Percentiles rank a stretch among this genome's conserved stretches.
phyloP scores from a whole-genome alignment of 192 early-diverging fungal genomes.

The Nowakowskiella sp. region DNA sequence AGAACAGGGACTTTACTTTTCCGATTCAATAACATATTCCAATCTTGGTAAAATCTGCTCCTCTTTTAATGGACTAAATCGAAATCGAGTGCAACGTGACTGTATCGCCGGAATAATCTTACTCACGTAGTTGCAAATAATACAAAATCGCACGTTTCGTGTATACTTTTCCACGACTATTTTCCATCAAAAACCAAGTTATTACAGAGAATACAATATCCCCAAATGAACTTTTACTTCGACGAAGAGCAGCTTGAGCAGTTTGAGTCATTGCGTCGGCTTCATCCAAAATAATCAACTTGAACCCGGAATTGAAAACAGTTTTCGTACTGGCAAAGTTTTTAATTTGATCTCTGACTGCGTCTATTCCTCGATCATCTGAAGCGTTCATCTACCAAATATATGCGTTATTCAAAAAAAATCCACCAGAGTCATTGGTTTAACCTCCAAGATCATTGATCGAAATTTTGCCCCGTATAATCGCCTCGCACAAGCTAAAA shows the following conservation, averaged over 20 bases:
- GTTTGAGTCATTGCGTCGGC: conserved; percentile 92
- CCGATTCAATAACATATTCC: conserved; percentile 25
- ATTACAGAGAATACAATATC: neutral
- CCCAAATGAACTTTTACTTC: conserved; percentile 43
- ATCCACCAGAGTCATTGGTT: conserved; percentile 2
- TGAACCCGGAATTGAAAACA: conserved; percentile 85
- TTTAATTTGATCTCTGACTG: conserved; percentile 96
- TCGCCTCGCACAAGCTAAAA: conserved; percentile 84
- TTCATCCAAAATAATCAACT: conserved; percentile 95
- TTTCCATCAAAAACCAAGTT: neutral
- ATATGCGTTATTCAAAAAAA: no score
- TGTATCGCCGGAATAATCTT: conserved; percentile 97
- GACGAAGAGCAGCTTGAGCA: conserved; percentile 86
- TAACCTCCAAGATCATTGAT: conserved; percentile 89
- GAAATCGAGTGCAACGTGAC: conserved; percentile 96
- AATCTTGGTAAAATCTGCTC: conserved; percentile 74
- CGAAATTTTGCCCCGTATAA: conserved; percentile 77
- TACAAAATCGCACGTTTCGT: conserved; percentile 93
- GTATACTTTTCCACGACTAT: conserved; percentile 98
- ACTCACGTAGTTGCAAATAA: conserved; percentile 97
- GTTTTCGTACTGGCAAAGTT: conserved; percentile 94
- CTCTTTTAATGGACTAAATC: conserved; percentile 80
- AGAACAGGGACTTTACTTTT: conserved; percentile 10
- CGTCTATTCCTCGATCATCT: conserved; percentile 96
- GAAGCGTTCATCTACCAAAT: conserved; percentile 81